A percentile compares a stretch with the other conserved stretches of the same genome.
Evolutionary conservation across 768 basidiomycete species (phyloP).

Genomic region (Trametes villosa): DNA sequence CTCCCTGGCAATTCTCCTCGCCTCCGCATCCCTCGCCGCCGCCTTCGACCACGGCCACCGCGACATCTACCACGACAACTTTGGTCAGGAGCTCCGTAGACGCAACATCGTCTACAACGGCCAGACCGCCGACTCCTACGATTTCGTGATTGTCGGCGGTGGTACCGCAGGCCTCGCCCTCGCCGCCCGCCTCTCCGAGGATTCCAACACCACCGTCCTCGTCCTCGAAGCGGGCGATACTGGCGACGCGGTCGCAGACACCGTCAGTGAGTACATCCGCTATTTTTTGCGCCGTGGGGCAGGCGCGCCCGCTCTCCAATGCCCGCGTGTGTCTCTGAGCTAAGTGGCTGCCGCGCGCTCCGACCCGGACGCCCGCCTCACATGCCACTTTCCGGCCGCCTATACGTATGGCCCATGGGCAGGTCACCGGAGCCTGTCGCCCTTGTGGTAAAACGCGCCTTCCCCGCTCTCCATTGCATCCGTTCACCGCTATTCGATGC

Average conservation of each 20-base stretch:
- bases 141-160: slow-evolving; percentile 58
- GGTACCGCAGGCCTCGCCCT: slow-evolving; percentile 52
- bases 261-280: slow-evolving; percentile 13
- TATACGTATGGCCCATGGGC: too few species aligned
- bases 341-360: too few species aligned
- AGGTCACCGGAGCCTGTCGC: too few species aligned
- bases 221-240: slow-evolving; percentile 51
- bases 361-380: too few species aligned
- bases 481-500: too few species aligned
- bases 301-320: background rate
- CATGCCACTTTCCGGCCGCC: too few species aligned
- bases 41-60: slow-evolving; percentile 25
- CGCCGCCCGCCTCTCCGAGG: slow-evolving; percentile 51
- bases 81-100: slow-evolving; percentile 21
- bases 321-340: background rate
- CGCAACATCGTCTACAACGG: slow-evolving; percentile 47
- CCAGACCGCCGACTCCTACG: slow-evolving; percentile 48
- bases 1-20: slow-evolving; percentile 25
- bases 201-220: slow-evolving; percentile 47
- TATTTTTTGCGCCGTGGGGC: background rate
- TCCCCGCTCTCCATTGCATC: too few species aligned
- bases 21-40: slow-evolving; percentile 23
- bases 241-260: slow-evolving; percentile 41
- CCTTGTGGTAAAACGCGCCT: too few species aligned
- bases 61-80: slow-evolving; percentile 25